A percentile compares a stretch with the other conserved stretches of the same genome.
Conservation (phyloP, 2,329 filamentous ascomycete genomes). For the Hypoxylon rubiginosum region DNA sequence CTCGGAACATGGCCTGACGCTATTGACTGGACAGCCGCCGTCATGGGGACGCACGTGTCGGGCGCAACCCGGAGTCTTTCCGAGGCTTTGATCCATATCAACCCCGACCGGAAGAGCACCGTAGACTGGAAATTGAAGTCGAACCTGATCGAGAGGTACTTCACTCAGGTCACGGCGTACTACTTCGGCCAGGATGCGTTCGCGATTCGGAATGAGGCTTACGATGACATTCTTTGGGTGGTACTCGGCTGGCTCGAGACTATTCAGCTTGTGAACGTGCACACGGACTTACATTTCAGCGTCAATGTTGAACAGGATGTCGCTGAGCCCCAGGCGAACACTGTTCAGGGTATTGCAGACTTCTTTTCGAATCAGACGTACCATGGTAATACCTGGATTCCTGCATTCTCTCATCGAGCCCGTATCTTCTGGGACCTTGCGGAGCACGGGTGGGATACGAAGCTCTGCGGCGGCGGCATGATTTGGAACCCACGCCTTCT, state of each 20-base stretch:
- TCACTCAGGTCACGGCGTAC: constrained; percentile 79
- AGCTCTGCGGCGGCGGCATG: constrained; percentile 89
- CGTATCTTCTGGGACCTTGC: constrained; percentile 89
- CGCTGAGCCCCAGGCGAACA: constrained; percentile 40
- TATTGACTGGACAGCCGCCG: constrained; percentile 95
- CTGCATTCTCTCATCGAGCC: constrained; percentile 84
- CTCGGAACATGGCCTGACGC: constrained; percentile 85
- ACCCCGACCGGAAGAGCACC: constrained; percentile 50
- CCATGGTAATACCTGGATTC: constrained; percentile 82
- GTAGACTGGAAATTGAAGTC: constrained; percentile 69
- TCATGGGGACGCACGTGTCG: constrained; percentile 83
- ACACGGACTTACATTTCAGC: constrained; percentile 73
- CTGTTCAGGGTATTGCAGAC: constrained; percentile 42
- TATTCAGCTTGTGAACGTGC: constrained; percentile 80
- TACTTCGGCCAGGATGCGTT: constrained; percentile 91
- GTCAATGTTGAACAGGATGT: constrained; percentile 13
- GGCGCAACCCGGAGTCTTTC: constrained; percentile 80
- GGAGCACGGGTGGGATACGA: constrained; percentile 82
- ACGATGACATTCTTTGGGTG: constrained; percentile 96
- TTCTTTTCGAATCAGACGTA: constrained; percentile 66
- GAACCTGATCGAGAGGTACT: constrained; percentile 87
- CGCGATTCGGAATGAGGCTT: constrained; percentile 79
- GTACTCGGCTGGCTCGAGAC: constrained; percentile 91
- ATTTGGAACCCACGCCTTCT: constrained; percentile 84
- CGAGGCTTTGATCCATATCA: constrained; percentile 62